Percentiles rank a stretch among this genome's conserved stretches.
Evolutionary conservation across 805 yeast genomes (phyloP).

Genomic region (Starmerella bombi): DNA sequence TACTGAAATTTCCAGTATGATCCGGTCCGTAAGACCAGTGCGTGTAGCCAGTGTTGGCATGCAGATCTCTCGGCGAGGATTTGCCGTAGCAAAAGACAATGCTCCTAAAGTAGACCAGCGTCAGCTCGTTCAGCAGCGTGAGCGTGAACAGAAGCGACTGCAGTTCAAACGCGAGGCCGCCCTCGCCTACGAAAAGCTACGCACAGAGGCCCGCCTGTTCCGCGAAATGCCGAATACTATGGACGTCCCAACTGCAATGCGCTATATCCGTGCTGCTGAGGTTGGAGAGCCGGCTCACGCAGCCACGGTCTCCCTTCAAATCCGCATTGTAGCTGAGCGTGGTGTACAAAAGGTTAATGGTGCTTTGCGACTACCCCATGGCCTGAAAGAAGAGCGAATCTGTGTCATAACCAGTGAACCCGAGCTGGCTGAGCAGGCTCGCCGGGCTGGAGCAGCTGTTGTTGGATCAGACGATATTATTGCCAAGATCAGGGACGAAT

Average conservation of each 20-base stretch:
- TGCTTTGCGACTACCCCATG: conserved; percentile 54
- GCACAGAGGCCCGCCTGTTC: conserved; percentile 32
- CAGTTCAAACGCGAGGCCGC: conserved; percentile 23
- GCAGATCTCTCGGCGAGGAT: conserved; percentile 4
- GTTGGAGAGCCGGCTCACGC: conserved; percentile 69
- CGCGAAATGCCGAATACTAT: conserved; percentile 48
- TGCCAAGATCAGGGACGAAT: conserved; percentile 35
- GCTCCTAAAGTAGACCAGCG: conserved; percentile 25
- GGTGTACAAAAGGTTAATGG: conserved; percentile 71
- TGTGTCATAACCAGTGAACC: conserved; percentile 54
- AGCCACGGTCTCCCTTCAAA: conserved; percentile 55
- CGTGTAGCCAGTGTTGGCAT: neutral
- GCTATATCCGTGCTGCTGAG: conserved; percentile 75
- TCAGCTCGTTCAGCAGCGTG: conserved; percentile 26
- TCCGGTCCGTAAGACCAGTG: neutral
- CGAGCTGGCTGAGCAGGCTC: conserved; percentile 40
- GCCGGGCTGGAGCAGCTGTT: conserved; percentile 44
- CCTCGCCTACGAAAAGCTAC: conserved; percentile 19
- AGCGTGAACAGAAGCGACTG: conserved; percentile 25
- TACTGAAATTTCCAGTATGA: neutral
- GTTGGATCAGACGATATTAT: conserved; percentile 67
- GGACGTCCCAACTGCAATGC: conserved; percentile 59
- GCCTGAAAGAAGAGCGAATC: conserved; percentile 51
- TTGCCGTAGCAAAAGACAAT: conserved; percentile 12
- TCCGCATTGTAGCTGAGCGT: conserved; percentile 53